Conservation (phyloP, 495 filamentous ascomycete genomes). For the Sordaria brevicollis region DNA sequence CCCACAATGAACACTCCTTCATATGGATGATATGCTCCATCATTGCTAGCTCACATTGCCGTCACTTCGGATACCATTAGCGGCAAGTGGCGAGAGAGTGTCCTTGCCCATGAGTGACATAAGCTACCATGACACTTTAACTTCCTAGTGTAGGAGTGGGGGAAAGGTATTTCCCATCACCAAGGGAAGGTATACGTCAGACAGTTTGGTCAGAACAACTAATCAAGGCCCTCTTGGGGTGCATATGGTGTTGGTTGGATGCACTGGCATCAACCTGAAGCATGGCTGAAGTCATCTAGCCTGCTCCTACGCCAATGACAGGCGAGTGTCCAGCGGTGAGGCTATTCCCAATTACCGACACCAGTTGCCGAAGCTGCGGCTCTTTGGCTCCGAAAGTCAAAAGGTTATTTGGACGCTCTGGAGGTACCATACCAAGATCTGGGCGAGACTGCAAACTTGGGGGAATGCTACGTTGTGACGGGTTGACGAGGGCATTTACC, state of each 20-base stretch:
- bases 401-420: neutral
- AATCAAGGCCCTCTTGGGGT: neutral
- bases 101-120: neutral
- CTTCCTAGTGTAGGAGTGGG: neutral
- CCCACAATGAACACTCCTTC: neutral
- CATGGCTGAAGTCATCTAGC: neutral
- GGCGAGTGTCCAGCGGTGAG: neutral
- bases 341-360: neutral
- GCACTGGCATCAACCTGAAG: neutral
- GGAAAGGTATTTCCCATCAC: neutral
- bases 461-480: neutral
- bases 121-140: neutral
- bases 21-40: neutral
- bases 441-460: neutral
- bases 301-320: neutral
- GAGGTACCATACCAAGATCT: neutral
- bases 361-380: neutral
- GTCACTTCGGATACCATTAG: neutral
- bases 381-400: neutral
- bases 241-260: neutral
- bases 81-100: neutral
- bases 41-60: neutral
- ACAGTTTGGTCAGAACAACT: neutral
- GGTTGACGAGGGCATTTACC: neutral
- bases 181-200: neutral